Evolutionary conservation across 2,329 filamentous ascomycete species (phyloP).

Genomic region (Aphanoascus verrucosus): DNA sequence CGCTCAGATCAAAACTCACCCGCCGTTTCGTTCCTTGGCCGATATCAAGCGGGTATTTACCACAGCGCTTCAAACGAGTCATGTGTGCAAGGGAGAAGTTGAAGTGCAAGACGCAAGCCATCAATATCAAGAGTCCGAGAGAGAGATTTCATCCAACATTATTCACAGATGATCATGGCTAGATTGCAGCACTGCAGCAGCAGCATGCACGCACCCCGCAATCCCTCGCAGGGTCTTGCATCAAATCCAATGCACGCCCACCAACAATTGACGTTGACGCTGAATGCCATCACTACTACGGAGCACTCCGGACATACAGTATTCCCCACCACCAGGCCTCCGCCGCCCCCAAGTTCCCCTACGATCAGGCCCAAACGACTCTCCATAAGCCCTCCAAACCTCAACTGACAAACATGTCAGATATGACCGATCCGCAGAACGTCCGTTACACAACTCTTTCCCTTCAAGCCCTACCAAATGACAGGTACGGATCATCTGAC

Average conservation of each 20-base stretch:
- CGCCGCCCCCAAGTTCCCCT: no score
- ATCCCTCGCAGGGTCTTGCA: background rate
- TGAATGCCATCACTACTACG: no score
- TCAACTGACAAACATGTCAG: no score
- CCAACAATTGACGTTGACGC: background rate
- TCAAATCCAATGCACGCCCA: background rate
- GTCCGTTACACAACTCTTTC: background rate
- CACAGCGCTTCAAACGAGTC: background rate
- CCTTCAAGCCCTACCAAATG: conserved; percentile 3
- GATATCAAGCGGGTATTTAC: no score
- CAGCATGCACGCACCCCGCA: background rate
- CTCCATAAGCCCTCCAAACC: background rate
- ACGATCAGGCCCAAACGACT: background rate
- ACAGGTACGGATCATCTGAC: conserved; percentile 9
- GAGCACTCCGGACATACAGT: no score
- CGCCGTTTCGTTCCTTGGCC: no score
- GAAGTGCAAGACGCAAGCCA: background rate
- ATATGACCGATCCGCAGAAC: background rate
- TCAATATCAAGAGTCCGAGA: no score
- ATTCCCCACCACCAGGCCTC: no score
- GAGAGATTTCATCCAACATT: background rate
- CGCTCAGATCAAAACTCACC: no score
- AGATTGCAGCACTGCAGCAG: no score
- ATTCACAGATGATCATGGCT: background rate
- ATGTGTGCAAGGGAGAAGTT: background rate